These are phyloP conservation scores for Wickerhamomyces sp. DNA, from an alignment of 1,139 yeast genomes.

Conservation along the genomic window DNA sequence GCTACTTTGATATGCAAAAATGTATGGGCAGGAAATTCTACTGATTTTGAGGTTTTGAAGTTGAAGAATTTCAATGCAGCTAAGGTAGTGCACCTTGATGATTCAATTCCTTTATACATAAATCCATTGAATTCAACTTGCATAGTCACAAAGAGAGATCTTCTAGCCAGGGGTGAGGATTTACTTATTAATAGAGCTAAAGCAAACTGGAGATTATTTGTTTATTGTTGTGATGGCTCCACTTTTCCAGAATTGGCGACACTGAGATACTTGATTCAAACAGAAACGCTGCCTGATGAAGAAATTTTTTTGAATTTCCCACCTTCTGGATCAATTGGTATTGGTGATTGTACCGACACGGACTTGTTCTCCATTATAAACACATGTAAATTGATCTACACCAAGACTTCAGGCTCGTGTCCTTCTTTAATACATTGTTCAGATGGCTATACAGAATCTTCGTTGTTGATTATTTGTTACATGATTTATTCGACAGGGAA, in stretches of 20 bases:
- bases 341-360: slow-evolving; percentile 55
- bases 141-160: slow-evolving; percentile 23
- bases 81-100: slow-evolving; percentile 3
- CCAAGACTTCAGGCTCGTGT: slow-evolving; percentile 28
- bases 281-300: slow-evolving; percentile 19
- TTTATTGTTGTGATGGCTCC: slow-evolving; percentile 53
- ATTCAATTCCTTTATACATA: slow-evolving; percentile 39
- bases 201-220: slow-evolving; percentile 37
- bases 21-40: slow-evolving; percentile 78
- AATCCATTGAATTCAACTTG: slow-evolving; percentile 49
- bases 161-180: slow-evolving; percentile 21
- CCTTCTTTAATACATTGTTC: slow-evolving; percentile 62
- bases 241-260: slow-evolving; percentile 44
- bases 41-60: slow-evolving; percentile 41
- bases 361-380: slow-evolving; percentile 57
- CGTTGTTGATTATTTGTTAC: slow-evolving; percentile 67
- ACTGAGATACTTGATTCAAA: slow-evolving; percentile 35
- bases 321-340: slow-evolving; percentile 74
- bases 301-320: slow-evolving; percentile 61
- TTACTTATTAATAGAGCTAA: slow-evolving; percentile 30
- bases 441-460: slow-evolving; percentile 92
- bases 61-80: slow-evolving; percentile 14
- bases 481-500: slow-evolving; percentile 62
- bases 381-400: slow-evolving; percentile 55
- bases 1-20: slow-evolving; percentile 56